Percentiles rank a stretch among this genome's conserved stretches.
Conservation (phyloP, 1,139 yeast species). For the Suhomyces bribrorum region DNA sequence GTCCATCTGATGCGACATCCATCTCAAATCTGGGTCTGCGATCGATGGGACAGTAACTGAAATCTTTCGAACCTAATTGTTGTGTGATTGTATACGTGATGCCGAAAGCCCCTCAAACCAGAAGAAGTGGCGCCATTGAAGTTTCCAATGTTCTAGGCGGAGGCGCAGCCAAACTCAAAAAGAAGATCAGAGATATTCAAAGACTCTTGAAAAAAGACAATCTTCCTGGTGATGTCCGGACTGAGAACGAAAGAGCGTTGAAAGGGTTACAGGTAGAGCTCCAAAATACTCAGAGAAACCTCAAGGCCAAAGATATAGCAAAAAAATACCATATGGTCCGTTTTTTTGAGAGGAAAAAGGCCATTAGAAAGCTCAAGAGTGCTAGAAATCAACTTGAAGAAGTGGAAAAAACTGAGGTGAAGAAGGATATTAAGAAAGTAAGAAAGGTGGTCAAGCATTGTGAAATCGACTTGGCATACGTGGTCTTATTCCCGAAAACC, state of each 20-base stretch:
- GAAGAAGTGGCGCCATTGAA: constrained; percentile 21
- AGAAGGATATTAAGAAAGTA: constrained; percentile 54
- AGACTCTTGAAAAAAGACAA: constrained; percentile 63
- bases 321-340: constrained; percentile 91
- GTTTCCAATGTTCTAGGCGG: constrained; percentile 36
- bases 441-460: constrained; percentile 56
- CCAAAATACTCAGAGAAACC: constrained; percentile 49
- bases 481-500: constrained; percentile 73
- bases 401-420: constrained; percentile 41
- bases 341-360: constrained; percentile 89
- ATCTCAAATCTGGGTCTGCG: background rate
- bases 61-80: no score
- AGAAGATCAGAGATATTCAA: constrained; percentile 83
- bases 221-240: constrained; percentile 72
- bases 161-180: constrained; percentile 61
- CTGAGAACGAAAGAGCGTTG: constrained; percentile 85
- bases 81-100: no score
- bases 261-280: constrained; percentile 71
- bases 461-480: constrained; percentile 75
- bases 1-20: background rate
- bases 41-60: no score
- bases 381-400: constrained; percentile 51
- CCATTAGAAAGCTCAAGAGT: constrained; percentile 69
- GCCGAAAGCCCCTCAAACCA: constrained; percentile 17
- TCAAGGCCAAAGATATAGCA: constrained; percentile 59